Percentiles rank a stretch among this genome's conserved stretches.
phyloP scores from a whole-genome alignment of 257 asterid species.

The Gynochthodes officinalis region DNA sequence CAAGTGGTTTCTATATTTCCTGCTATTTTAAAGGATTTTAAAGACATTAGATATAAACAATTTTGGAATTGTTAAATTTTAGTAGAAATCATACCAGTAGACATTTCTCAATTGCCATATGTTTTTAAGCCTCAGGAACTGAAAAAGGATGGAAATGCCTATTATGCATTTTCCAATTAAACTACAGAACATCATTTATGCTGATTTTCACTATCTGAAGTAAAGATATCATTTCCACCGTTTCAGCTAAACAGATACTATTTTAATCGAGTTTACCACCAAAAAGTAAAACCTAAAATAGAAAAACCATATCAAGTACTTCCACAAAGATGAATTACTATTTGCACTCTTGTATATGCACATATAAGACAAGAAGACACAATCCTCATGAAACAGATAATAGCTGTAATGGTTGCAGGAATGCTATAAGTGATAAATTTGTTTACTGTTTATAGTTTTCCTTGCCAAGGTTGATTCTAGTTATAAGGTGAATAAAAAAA shows the following conservation, averaged over 20 bases:
- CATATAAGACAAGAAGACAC: not conserved
- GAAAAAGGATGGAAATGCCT: not conserved
- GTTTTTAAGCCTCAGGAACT: too few species aligned
- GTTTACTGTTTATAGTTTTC: not conserved
- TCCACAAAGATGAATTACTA: not conserved
- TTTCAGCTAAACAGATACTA: not conserved
- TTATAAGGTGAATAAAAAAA: not conserved
- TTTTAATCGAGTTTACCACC: too few species aligned
- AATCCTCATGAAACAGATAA: not conserved
- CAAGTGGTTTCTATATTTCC: not conserved
- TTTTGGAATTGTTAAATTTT: not conserved
- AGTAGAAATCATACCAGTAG: not conserved
- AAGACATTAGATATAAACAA: too few species aligned
- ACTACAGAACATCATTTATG: not conserved
- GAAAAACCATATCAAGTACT: not conserved
- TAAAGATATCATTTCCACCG: not conserved
- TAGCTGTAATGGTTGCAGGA: not conserved
- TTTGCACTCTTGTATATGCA: not conserved
- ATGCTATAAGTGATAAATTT: not conserved
- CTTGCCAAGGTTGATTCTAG: not conserved
- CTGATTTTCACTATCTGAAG: too few species aligned
- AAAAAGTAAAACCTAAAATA: not conserved
- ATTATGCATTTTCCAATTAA: not conserved
- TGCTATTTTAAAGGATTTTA: not conserved
- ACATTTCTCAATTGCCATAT: too few species aligned